These are phyloP conservation scores for Stenogyne calaminthoides DNA, from an alignment of 305 asterid species.

Conservation along the genomic window DNA sequence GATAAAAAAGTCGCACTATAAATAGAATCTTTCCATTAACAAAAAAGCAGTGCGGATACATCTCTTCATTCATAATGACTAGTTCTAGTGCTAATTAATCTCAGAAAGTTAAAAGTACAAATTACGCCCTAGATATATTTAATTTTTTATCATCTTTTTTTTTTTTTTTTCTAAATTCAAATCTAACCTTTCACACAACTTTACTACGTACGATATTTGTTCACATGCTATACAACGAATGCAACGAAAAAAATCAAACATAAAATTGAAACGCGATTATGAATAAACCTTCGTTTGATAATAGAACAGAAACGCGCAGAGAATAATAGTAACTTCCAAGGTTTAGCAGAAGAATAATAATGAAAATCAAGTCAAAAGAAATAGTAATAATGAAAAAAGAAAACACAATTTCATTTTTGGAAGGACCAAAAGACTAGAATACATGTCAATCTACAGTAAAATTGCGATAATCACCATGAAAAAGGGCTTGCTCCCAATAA, in stretches of 20 bases:
- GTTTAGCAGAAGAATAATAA: not conserved
- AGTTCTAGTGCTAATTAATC: constrained; percentile 4
- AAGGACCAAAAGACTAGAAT: constrained; percentile 26
- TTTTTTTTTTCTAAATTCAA: not conserved
- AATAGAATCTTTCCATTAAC: constrained; percentile 14
- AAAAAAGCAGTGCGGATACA: not conserved
- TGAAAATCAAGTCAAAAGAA: not conserved
- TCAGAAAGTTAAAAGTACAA: not conserved
- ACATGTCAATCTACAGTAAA: constrained; percentile 31
- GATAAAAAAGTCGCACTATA: constrained; percentile 15
- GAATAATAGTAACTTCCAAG: not conserved
- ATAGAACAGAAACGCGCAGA: not conserved
- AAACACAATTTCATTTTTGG: not conserved
- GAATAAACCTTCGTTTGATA: not conserved
- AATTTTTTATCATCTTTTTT: not conserved
- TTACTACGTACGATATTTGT: not conserved
- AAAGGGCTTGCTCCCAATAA: constrained; percentile 89
- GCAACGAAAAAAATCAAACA: not conserved
- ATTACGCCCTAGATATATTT: not conserved
- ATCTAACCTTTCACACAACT: not conserved
- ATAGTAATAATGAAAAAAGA: too few species aligned
- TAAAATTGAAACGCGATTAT: too few species aligned
- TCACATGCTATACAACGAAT: not conserved
- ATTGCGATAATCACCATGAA: constrained; percentile 68
- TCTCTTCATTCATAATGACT: constrained; percentile 25